Evolutionary conservation across 192 early-diverging fungal genomes (phyloP), one percentile per base, ranked within the genome.

Genomic region (Linnemannia zychae): DNA sequence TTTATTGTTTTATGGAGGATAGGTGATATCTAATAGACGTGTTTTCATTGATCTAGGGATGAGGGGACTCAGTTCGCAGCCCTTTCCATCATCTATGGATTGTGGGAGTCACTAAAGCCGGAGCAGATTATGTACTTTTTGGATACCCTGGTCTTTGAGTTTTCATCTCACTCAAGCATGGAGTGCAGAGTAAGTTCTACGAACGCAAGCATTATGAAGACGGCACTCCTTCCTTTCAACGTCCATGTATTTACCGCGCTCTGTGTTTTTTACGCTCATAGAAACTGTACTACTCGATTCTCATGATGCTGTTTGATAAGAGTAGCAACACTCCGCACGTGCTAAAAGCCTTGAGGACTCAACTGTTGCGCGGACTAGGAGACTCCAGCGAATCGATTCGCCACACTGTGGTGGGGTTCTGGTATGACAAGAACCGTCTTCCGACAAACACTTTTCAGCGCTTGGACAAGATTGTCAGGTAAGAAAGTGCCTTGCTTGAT

Each of bases 11-110:
- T 24, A 7, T 28, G 24, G 52, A 63, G 28, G 12, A 9, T 63
- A 28, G 31, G 22, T 15, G 2, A 4, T n/a, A 28, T 15, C 46
- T 70, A 69, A 63, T 37, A 53, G 7, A 12, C 46, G 34, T 24
- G 37, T 0, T 47, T 13, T 40, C 16, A 11, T n/a, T 16, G 60
- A 18, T n/a, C 17, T 70, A 90, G 92, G 52, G 90, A 94, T 78
- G 92, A 94, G 24, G 84, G 82, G 28, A 88, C 83, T 17, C 95
- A 95, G 78, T 86, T 87, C 18, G 89, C 87, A 28, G 72, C 88
- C 9, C 81, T 95, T 9, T 78, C 88, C 17, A 90, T 95, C 33
- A 75, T 95, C 33, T 87, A 88, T 48, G 88, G 86, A 31, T 37
- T 94, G 24, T 83, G 84, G 4, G 77, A 87, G 13, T 70, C 60